Evolutionary conservation across 768 basidiomycete species (phyloP).

Genomic region (Phaeotremella skinneri): DNA sequence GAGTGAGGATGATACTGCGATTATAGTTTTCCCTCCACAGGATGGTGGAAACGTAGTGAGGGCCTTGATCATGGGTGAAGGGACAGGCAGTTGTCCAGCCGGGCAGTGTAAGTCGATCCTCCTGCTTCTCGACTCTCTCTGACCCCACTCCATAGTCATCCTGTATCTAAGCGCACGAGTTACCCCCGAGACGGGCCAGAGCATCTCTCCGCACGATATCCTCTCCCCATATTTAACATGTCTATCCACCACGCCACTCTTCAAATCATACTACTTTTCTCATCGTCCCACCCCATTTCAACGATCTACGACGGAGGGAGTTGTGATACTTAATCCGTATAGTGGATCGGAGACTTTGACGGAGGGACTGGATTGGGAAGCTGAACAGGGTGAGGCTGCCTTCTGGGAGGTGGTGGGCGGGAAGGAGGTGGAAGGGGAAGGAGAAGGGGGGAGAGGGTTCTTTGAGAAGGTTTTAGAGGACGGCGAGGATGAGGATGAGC

Average conservation of each 20-base stretch:
- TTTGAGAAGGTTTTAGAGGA: constrained; percentile 34
- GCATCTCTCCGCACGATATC: constrained; percentile 20
- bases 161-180: constrained; percentile 13
- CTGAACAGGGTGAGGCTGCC: constrained; percentile 41
- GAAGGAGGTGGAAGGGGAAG: constrained; percentile 6
- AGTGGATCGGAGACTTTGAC: constrained; percentile 26
- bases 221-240: constrained; percentile 25
- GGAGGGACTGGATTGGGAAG: constrained; percentile 50
- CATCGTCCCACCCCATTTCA: constrained; percentile 24
- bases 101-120: constrained; percentile 47
- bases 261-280: constrained; percentile 24
- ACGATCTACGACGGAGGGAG: not conserved
- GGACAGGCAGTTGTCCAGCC: constrained; percentile 49
- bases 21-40: constrained; percentile 47
- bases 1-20: constrained; percentile 41
- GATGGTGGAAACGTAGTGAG: constrained; percentile 32
- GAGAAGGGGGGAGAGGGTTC: constrained; percentile 34
- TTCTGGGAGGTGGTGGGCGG: constrained; percentile 36
- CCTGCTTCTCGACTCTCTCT: not conserved
- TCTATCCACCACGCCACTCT: constrained; percentile 15
- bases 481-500: constrained; percentile 28
- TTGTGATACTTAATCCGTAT: constrained; percentile 23
- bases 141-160: constrained; percentile 15
- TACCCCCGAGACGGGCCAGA: not conserved
- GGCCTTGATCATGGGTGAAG: constrained; percentile 48